Percentiles rank a stretch among this genome's conserved stretches.
Evolutionary conservation across 768 basidiomycete genomes (phyloP).

Genomic region (Clitopilus passeckerianus): DNA sequence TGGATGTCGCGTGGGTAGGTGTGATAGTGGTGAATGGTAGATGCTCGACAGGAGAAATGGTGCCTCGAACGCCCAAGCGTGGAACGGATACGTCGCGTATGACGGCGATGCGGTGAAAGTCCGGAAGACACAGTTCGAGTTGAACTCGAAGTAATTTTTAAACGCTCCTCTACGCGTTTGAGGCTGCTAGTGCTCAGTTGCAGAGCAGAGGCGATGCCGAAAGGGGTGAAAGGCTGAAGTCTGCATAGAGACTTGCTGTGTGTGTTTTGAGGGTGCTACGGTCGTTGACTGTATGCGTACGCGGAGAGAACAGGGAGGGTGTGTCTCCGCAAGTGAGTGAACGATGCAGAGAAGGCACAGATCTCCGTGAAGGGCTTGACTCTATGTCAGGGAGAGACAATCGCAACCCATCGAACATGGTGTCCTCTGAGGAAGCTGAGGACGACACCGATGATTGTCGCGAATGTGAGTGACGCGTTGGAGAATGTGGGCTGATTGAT

Average conservation of each 20-base stretch:
- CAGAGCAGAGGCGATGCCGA: constrained; percentile 41
- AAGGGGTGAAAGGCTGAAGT: constrained; percentile 28
- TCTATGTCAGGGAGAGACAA: constrained; percentile 26
- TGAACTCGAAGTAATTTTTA: constrained; percentile 3
- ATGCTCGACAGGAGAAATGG: background rate
- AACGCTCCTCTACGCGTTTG: background rate
- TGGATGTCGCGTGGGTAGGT: background rate
- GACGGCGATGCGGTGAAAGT: constrained; percentile 1
- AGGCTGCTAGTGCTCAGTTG: constrained; percentile 28
- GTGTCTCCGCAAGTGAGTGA: constrained; percentile 3
- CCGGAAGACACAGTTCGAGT: background rate
- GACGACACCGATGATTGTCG: constrained; percentile 49
- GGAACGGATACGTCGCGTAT: background rate
- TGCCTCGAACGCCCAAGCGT: background rate
- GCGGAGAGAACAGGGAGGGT: constrained; percentile 10
- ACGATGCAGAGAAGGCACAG: constrained; percentile 5
- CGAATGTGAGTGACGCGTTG: constrained; percentile 32
- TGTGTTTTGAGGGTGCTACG: constrained; percentile 12
- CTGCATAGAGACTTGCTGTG: constrained; percentile 13
- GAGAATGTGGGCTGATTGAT: constrained; percentile 52
- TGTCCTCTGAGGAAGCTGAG: constrained; percentile 54
- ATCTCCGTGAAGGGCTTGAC: constrained; percentile 2
- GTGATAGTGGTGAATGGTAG: background rate
- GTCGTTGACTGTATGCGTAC: constrained; percentile 8
- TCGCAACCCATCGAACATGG: constrained; percentile 32